Percentiles rank a stretch among this genome's conserved stretches.
phyloP scores from a whole-genome alignment of 108 stramenopile genomes.

The Craspedostauros australis region DNA sequence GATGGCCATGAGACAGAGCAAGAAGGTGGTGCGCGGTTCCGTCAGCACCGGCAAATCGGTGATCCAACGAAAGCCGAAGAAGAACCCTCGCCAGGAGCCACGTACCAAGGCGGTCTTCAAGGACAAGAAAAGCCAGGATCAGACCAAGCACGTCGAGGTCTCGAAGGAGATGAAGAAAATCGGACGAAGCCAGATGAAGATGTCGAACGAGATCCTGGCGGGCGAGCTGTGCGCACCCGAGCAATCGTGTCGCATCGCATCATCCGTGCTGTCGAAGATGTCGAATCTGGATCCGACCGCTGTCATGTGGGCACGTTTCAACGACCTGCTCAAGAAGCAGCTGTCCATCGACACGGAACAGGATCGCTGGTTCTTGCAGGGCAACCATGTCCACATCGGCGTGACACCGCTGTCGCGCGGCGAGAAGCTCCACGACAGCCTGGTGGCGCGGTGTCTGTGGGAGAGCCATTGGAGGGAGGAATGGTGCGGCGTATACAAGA shows the following conservation, averaged over 20 bases:
- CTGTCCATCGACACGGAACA: constrained; percentile 40
- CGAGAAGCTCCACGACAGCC: constrained; percentile 38
- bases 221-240: constrained; percentile 67
- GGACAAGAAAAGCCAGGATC: constrained; percentile 30
- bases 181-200: constrained; percentile 24
- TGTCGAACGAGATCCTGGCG: no score
- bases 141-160: constrained; percentile 25
- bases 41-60: constrained; percentile 18
- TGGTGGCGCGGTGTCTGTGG: constrained; percentile 83
- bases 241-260: constrained; percentile 60
- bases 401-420: constrained; percentile 9
- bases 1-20: constrained; percentile 13
- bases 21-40: constrained; percentile 14
- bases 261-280: constrained; percentile 53
- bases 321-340: constrained; percentile 37
- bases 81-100: constrained; percentile 35
- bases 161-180: constrained; percentile 43
- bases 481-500: constrained; percentile 70
- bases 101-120: constrained; percentile 11
- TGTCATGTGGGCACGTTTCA: constrained; percentile 22
- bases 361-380: constrained; percentile 69
- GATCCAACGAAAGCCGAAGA: constrained; percentile 19
- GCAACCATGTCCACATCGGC: constrained; percentile 52
- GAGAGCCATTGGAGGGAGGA: constrained; percentile 93
- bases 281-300: constrained; percentile 36